Evolutionary conservation across 163 green algal genomes (phyloP).

Genomic region (Scenedesmus sp.): DNA sequence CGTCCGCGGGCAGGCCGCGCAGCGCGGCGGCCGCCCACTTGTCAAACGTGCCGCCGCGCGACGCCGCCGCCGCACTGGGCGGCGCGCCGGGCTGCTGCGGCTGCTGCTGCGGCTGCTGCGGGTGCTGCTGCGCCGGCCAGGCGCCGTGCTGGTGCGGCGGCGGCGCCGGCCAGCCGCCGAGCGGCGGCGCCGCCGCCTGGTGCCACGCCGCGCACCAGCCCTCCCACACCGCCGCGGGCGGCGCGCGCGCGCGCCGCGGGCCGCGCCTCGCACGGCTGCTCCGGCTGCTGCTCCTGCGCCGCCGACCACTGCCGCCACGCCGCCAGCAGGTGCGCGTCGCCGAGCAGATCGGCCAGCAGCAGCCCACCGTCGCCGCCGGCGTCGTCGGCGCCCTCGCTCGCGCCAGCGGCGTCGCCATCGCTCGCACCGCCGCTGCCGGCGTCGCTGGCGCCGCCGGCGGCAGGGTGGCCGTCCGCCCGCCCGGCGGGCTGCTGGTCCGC

Average conservation of each 20-base stretch:
- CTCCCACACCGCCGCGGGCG: conserved; percentile 16
- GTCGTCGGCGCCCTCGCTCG: too few species aligned
- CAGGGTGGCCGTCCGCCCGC: too few species aligned
- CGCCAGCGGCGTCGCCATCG: too few species aligned
- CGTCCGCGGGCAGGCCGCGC: conserved; percentile 56
- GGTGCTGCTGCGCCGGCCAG: background rate
- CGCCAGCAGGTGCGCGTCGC: conserved; percentile 44
- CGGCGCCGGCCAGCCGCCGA: too few species aligned
- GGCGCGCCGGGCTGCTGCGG: background rate
- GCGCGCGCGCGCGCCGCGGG: background rate
- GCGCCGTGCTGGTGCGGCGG: background rate
- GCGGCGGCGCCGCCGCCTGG: too few species aligned
- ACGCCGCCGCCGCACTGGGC: too few species aligned
- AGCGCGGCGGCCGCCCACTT: conserved; percentile 55
- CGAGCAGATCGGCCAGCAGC: conserved; percentile 31
- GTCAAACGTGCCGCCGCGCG: conserved; percentile 13
- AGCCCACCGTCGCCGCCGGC: too few species aligned
- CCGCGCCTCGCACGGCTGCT: background rate
- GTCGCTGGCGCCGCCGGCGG: too few species aligned
- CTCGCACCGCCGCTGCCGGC: too few species aligned
- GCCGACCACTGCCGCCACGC: conserved; percentile 24
- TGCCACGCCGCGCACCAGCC: background rate
- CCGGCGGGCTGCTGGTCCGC: background rate
- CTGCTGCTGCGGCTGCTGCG: conserved; percentile 6
- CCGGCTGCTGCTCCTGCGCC: background rate